phyloP scores from a whole-genome alignment of 495 filamentous ascomycete genomes.

The Niebla homalea region DNA sequence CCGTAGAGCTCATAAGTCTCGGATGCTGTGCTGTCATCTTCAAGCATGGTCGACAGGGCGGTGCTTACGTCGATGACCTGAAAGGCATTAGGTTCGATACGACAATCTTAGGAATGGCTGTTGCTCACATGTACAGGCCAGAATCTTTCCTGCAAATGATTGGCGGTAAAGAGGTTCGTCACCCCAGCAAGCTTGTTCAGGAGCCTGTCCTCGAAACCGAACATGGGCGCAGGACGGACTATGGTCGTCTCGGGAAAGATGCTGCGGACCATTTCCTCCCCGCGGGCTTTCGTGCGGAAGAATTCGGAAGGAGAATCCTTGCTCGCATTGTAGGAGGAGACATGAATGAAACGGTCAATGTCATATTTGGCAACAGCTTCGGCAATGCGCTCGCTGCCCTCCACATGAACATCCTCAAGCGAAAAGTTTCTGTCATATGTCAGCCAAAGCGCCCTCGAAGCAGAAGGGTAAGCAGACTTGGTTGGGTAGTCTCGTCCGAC shows the following conservation, averaged over 20 bases:
- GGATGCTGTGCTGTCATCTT: slow-evolving; percentile 75
- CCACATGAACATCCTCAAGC: slow-evolving; percentile 83
- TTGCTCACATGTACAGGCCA: slow-evolving; percentile 80
- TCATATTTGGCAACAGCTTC: slow-evolving; percentile 98
- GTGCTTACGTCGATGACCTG: slow-evolving; percentile 78
- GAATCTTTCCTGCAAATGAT: slow-evolving; percentile 82
- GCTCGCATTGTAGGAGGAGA: slow-evolving; percentile 88
- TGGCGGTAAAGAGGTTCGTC: slow-evolving; percentile 72
- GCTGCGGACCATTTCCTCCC: slow-evolving; percentile 68
- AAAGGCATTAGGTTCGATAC: slow-evolving; percentile 10
- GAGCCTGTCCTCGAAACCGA: slow-evolving; percentile 86
- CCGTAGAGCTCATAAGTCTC: slow-evolving; percentile 95
- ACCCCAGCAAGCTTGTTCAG: slow-evolving; percentile 71
- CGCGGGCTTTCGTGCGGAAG: slow-evolving; percentile 75
- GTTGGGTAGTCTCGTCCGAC: slow-evolving; percentile 88
- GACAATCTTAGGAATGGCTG: background rate
- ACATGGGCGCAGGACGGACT: slow-evolving; percentile 86
- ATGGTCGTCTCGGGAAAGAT: slow-evolving; percentile 99
- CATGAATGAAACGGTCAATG: slow-evolving; percentile 90
- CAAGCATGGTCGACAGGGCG: slow-evolving; percentile 76
- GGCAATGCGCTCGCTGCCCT: slow-evolving; percentile 86
- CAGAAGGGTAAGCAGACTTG: slow-evolving; percentile 47
- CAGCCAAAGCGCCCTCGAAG: slow-evolving; percentile 9
- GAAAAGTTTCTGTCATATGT: slow-evolving; percentile 66
- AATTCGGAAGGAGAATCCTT: slow-evolving; percentile 69